A percentile compares a stretch with the other conserved stretches of the same genome.
phyloP scores from a whole-genome alignment of 1,139 yeast species.

The Pichia sp. region DNA sequence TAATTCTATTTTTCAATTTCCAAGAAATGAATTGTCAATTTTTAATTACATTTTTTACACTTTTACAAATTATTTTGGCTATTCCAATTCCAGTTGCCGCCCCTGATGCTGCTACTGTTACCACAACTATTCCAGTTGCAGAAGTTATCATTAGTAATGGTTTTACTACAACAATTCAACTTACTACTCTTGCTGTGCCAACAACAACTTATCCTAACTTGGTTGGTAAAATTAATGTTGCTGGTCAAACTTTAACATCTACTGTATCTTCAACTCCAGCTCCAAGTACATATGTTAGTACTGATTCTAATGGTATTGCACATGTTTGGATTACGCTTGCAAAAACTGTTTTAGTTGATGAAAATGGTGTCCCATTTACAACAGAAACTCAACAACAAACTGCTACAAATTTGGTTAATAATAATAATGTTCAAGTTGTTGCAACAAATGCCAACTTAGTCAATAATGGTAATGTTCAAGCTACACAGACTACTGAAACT shows the following conservation, averaged over 20 bases:
- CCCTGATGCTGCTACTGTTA: constrained; percentile 35
- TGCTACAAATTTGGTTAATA: constrained; percentile 13
- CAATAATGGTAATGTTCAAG: constrained; percentile 3
- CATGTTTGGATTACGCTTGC: constrained; percentile 8
- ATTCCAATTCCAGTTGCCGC: constrained; percentile 19
- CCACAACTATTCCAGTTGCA: constrained; percentile 64
- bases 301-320: constrained; percentile 8
- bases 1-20: background rate
- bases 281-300: constrained; percentile 9
- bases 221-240: constrained; percentile 17
- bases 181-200: constrained; percentile 27
- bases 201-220: constrained; percentile 30
- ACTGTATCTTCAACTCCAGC: constrained; percentile 26
- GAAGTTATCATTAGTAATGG: constrained; percentile 57
- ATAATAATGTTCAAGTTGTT: background rate
- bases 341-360: constrained; percentile 6
- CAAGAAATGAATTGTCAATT: constrained; percentile 11
- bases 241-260: constrained; percentile 27
- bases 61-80: constrained; percentile 12
- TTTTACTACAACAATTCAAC: constrained; percentile 53
- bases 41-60: constrained; percentile 7
- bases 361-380: constrained; percentile 8
- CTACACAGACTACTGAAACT: constrained; percentile 6
- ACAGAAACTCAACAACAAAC: constrained; percentile 13
- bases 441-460: constrained; percentile 7